phyloP scores from a whole-genome alignment of 768 basidiomycete genomes.

The Tulasnella sp. region DNA sequence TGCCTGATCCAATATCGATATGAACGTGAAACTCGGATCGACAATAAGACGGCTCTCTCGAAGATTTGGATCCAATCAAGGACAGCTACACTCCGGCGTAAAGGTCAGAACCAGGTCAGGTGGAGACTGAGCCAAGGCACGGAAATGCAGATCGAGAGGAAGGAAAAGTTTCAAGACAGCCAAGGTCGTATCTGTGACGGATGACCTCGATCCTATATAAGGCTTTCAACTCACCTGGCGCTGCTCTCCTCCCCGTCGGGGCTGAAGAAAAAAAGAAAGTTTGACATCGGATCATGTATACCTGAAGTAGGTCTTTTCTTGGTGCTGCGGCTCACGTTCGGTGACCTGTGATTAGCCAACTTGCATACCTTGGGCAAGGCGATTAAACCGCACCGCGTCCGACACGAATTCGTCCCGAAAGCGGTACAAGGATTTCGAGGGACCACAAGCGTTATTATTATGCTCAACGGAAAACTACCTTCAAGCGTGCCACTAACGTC shows the following conservation, averaged over 20 bases:
- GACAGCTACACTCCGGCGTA: neutral
- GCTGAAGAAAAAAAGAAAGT: neutral
- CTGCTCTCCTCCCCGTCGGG: neutral
- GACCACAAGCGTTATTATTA: slow-evolving; percentile 2
- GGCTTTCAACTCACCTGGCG: slow-evolving; percentile 6
- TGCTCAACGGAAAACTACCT: slow-evolving; percentile 11
- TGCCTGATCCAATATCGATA: neutral
- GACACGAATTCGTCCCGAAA: slow-evolving; percentile 9
- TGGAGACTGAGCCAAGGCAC: neutral
- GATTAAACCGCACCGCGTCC: neutral
- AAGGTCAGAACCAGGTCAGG: neutral
- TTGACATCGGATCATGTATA: slow-evolving; percentile 13
- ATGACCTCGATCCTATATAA: slow-evolving; percentile 2
- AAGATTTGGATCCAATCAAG: neutral
- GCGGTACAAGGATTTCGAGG: neutral
- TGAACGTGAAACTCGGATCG: neutral
- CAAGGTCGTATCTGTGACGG: neutral
- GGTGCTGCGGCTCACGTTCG: no score
- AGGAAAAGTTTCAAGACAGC: no score
- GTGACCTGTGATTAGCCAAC: neutral
- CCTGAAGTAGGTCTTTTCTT: neutral
- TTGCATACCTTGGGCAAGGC: neutral
- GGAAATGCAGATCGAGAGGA: no score
- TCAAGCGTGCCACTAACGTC: neutral
- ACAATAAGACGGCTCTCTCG: neutral